Conservation (phyloP, 1,139 yeast species). For the Yamadazyma dushanensis region DNA sequence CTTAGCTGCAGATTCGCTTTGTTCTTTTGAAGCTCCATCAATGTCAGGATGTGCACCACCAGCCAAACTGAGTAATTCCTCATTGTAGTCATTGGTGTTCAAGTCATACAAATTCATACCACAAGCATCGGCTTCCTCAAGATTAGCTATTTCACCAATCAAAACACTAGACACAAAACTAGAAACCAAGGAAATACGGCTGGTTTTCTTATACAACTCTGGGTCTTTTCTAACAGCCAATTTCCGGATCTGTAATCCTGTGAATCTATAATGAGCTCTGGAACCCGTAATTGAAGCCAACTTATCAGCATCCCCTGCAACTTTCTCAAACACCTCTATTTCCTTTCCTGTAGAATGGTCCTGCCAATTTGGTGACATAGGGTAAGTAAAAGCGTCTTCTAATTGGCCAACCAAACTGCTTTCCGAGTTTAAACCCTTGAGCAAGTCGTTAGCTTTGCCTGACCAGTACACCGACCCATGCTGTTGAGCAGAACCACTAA, state of each 20-base stretch:
- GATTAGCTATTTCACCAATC: slow-evolving; percentile 58
- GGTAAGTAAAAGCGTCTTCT: slow-evolving; percentile 54
- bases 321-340: slow-evolving; percentile 58
- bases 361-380: slow-evolving; percentile 89
- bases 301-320: slow-evolving; percentile 61
- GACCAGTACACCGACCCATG: slow-evolving; percentile 91
- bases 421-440: slow-evolving; percentile 28
- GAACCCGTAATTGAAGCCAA: slow-evolving; percentile 79
- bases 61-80: slow-evolving; percentile 50
- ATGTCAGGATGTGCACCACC: slow-evolving; percentile 47
- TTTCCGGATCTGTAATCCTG: slow-evolving; percentile 86
- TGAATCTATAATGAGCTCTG: slow-evolving; percentile 84
- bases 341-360: slow-evolving; percentile 84
- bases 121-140: slow-evolving; percentile 87
- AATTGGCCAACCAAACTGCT: slow-evolving; percentile 47
- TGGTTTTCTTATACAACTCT: slow-evolving; percentile 55
- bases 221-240: slow-evolving; percentile 55
- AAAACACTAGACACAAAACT: slow-evolving; percentile 75
- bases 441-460: slow-evolving; percentile 37
- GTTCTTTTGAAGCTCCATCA: slow-evolving; percentile 28
- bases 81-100: slow-evolving; percentile 49
- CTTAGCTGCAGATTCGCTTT: slow-evolving; percentile 29
- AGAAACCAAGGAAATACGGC: slow-evolving; percentile 71
- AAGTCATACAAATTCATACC: slow-evolving; percentile 89
- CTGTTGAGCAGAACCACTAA: slow-evolving; percentile 89